Evolutionary conservation across 805 yeast species (phyloP), one percentile per base, ranked within the genome.

Genomic region (Schwanniomyces yamadae): DNA sequence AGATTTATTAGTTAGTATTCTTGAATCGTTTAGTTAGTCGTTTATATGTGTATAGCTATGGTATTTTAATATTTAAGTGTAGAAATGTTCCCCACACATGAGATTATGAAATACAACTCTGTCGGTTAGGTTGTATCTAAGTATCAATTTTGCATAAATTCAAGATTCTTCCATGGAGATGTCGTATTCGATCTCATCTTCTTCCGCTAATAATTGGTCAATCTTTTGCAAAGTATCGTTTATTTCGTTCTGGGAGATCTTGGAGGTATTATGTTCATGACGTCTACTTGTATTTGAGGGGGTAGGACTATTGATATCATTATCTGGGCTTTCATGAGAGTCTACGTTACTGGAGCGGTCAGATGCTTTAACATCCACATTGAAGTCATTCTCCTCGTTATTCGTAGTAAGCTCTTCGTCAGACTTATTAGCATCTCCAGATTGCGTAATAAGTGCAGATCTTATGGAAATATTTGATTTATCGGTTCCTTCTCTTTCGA

Each of bases 111-210:
- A n/a, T n/a, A n/a, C n/a, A n/a, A n/a, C n/a, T n/a, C n/a, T n/a
- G n/a, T n/a, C n/a, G n/a, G n/a, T n/a, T n/a, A n/a, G n/a, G n/a
- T n/a, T n/a, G n/a, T n/a, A n/a, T n/a, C n/a, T n/a, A n/a, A n/a
- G n/a, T n/a, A n/a, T n/a, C n/a, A n/a, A n/a, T n/a, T n/a, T n/a
- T n/a, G n/a, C n/a, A n/a, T n/a, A n/a, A n/a, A n/a, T n/a, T n/a
- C n/a, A n/a, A n/a, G n/a, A n/a, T n/a, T n/a, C 50, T 14, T 45
- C 55, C 52, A 57, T 49, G 4, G 55, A 46, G 12, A 65, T 48
- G 18, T 63, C 63, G 42, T 66, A 66, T 9, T 63, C 66, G 8
- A 63, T 65, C 13, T 56, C 52, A 11, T 63, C 69, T 34, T 65
- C 71, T 18, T 59, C 68, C 2, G 60, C 69, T 12, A 66, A 46